phyloP scores from a whole-genome alignment of 805 yeast genomes.

The Candida sithepensis region DNA sequence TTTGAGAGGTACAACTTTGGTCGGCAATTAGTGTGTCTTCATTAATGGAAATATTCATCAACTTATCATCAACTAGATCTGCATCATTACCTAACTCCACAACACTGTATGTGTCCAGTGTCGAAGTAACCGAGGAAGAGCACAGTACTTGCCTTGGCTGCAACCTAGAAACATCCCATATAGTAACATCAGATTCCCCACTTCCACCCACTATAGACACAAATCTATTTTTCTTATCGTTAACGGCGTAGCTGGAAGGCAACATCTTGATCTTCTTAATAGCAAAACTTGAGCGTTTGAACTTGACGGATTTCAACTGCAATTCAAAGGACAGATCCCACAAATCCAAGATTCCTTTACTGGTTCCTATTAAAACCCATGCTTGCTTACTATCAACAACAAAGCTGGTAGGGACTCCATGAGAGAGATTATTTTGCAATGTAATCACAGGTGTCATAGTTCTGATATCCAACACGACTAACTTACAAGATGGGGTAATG shows the following conservation, averaged over 20 bases:
- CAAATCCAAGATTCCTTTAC: slow-evolving; percentile 65
- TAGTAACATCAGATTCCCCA: slow-evolving; percentile 51
- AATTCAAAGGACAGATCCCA: slow-evolving; percentile 79
- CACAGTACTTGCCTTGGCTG: slow-evolving; percentile 41
- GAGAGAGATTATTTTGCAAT: slow-evolving; percentile 53
- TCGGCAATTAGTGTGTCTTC: slow-evolving; percentile 15
- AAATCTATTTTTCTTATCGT: slow-evolving; percentile 37
- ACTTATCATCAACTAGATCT: slow-evolving; percentile 21
- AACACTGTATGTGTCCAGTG: slow-evolving; percentile 25
- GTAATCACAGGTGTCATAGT: slow-evolving; percentile 41
- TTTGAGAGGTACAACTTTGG: slow-evolving; percentile 24
- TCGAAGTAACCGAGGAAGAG: slow-evolving; percentile 22
- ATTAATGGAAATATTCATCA: slow-evolving; percentile 13
- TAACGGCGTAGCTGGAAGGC: slow-evolving; percentile 36
- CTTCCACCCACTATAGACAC: slow-evolving; percentile 68
- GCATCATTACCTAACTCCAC: slow-evolving; percentile 20
- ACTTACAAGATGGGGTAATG: slow-evolving; percentile 49
- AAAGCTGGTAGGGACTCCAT: slow-evolving; percentile 66
- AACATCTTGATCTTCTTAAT: slow-evolving; percentile 45
- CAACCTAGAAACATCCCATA: slow-evolving; percentile 72
- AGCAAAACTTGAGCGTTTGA: slow-evolving; percentile 40
- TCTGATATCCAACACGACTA: slow-evolving; percentile 56
- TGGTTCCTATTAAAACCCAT: slow-evolving; percentile 76
- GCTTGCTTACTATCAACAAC: slow-evolving; percentile 46
- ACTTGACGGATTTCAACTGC: slow-evolving; percentile 57